A percentile compares a stretch with the other conserved stretches of the same genome.
phyloP scores from a whole-genome alignment of 2,329 filamentous ascomycete genomes.

The Apiospora marii region DNA sequence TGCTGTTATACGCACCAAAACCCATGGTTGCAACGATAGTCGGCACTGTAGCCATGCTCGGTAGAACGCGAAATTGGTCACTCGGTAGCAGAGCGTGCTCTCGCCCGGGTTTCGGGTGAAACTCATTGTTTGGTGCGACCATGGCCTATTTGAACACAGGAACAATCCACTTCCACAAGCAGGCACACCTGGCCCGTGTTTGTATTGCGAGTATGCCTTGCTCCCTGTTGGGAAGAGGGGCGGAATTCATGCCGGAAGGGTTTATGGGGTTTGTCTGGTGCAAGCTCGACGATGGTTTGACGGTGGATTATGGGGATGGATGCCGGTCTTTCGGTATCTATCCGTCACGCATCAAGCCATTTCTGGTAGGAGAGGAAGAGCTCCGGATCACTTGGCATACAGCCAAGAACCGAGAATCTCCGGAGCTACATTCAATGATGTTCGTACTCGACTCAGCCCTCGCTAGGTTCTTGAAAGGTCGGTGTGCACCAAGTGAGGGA shows the following conservation, averaged over 20 bases:
- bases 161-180: background rate
- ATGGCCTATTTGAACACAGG: background rate
- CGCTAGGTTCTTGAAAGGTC: background rate
- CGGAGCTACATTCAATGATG: background rate
- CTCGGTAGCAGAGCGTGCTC: background rate
- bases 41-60: background rate
- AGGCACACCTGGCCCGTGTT: background rate
- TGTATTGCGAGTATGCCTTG: slow-evolving; percentile 4
- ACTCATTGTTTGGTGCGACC: slow-evolving; percentile 1
- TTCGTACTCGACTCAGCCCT: background rate
- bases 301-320: background rate
- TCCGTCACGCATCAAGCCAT: background rate
- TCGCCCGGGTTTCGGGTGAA: background rate
- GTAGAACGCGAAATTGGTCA: background rate
- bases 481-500: background rate
- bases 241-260: background rate
- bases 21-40: background rate
- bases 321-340: background rate
- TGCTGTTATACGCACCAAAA: background rate
- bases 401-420: background rate
- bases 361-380: background rate
- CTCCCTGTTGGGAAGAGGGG: background rate
- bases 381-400: background rate
- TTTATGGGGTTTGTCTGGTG: background rate
- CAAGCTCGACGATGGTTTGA: background rate